phyloP scores from a whole-genome alignment of 768 basidiomycete species.

The Megacollybia marginata region DNA sequence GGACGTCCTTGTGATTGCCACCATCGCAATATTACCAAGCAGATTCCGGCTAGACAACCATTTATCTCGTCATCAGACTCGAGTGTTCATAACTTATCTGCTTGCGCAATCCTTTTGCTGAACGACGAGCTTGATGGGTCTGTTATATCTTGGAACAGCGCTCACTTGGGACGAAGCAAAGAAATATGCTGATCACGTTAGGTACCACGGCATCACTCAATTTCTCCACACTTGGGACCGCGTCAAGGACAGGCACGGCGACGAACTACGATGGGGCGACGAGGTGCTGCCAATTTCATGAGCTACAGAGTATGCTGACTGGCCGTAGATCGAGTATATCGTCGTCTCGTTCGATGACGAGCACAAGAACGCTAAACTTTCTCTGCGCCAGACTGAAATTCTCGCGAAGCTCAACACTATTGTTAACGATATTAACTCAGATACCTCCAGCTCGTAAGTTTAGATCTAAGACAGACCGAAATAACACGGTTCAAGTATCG shows the following conservation, averaged over 20 bases:
- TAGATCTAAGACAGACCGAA: not conserved
- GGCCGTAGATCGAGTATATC: constrained; percentile 87
- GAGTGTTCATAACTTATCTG: not conserved
- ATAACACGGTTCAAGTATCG: constrained; percentile 32
- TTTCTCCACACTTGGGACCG: constrained; percentile 91
- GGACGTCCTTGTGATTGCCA: too few relatives aligned
- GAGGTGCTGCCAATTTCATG: constrained; percentile 57
- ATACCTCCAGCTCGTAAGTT: constrained; percentile 54
- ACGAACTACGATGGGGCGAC: constrained; percentile 95
- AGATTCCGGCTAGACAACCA: too few relatives aligned
- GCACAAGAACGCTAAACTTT: constrained; percentile 75
- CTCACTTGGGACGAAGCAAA: constrained; percentile 88
- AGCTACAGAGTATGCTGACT: constrained; percentile 6
- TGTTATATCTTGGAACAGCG: constrained; percentile 89
- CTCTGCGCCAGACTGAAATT: constrained; percentile 94
- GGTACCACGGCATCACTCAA: constrained; percentile 89
- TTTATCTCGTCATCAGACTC: too few relatives aligned
- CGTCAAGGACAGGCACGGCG: constrained; percentile 84
- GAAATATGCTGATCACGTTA: constrained; percentile 81
- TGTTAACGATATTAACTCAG: constrained; percentile 56
- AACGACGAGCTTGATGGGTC: constrained; percentile 56
- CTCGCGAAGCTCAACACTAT: constrained; percentile 68
- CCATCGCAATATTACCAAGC: too few relatives aligned
- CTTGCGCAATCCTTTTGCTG: not conserved
- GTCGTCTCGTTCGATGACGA: constrained; percentile 79